Percentiles rank a stretch among this genome's conserved stretches.
These are phyloP conservation scores for Metarhizium sp. DNA, from an alignment of 2,329 filamentous ascomycete genomes.

Conservation along the genomic window DNA sequence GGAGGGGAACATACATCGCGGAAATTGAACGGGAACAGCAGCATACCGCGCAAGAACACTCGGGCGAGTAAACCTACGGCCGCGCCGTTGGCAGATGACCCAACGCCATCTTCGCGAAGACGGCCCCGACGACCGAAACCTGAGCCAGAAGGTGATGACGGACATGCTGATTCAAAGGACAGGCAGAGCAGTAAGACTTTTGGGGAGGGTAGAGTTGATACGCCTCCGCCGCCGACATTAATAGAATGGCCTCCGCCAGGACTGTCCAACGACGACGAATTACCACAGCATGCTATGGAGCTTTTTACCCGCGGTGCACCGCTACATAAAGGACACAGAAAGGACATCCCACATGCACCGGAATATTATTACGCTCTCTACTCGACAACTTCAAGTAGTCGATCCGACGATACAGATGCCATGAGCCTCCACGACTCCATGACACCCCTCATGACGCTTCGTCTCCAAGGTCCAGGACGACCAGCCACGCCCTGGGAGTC, in stretches of 20 bases:
- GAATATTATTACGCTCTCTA: slow-evolving; percentile 49
- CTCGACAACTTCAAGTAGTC: slow-evolving; percentile 37
- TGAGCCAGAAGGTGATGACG: slow-evolving; percentile 13
- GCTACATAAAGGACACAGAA: slow-evolving; percentile 44
- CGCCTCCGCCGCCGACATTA: slow-evolving; percentile 1
- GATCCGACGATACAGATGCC: slow-evolving; percentile 33
- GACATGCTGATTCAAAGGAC: neutral
- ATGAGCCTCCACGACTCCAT: slow-evolving; percentile 44
- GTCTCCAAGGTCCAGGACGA: slow-evolving; percentile 31
- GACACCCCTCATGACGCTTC: slow-evolving; percentile 49
- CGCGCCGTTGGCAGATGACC: neutral
- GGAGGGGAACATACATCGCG: neutral
- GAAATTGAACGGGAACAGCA: neutral
- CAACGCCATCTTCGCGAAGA: slow-evolving; percentile 24
- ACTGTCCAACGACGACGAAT: slow-evolving; percentile 36
- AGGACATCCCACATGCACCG: slow-evolving; percentile 42
- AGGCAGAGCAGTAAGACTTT: neutral
- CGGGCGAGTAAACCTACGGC: neutral
- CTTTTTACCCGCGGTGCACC: slow-evolving; percentile 50
- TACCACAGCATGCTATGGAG: slow-evolving; percentile 45
- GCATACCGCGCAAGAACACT: slow-evolving; percentile 1
- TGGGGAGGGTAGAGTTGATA: neutral
- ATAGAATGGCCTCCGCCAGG: slow-evolving; percentile 47
- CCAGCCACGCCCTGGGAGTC: slow-evolving; percentile 55
- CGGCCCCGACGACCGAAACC: slow-evolving; percentile 31